Base-by-base conservation (phyloP, 768 basidiomycete species). In the Tricholoma matsutake region DNA sequence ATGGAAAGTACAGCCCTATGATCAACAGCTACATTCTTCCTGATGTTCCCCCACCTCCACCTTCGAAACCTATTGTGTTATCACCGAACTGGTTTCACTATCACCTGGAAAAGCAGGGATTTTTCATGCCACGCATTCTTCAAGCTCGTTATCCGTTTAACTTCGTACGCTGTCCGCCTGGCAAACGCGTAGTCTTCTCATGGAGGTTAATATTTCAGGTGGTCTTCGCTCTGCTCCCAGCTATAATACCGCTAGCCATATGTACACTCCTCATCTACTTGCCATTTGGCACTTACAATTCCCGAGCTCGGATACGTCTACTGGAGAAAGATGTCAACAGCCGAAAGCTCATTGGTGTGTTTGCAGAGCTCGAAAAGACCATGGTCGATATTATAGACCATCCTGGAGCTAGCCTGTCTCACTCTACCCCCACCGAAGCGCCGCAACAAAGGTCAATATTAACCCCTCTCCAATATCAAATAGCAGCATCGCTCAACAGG, bases 71-170 rank as follows among this genome's bases (percentile, higher is more conserved):
- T 0, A 63, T 63, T 2, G 45, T 79, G 0, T 67, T 85, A 6
- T 79, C 82, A 3, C 67, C 59, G 9, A 70, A 69, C 18, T 86
- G 85, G 82, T 76, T 84, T 64, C 74, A 73, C 47, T 73, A 65
- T 20, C 61, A 80, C 11, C 22, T 25, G 1, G 73, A 80, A 11
- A 73, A 77, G 4, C 65, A 66, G 5, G 71, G 69, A 6, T 81
- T 82, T 5, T 65, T 84, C 2, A 65, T 93, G 2, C 87, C 89
- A 0, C 87, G 91, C 1, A 69, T 72, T 41, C 75, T 89, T 0
- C 84, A 86, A 61, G 75, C 82, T 37, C 70, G 73, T 1, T 91
- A 91, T 62, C 92, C 92, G 2, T 72, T 85, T 57, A 94, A 93
- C 67, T 56, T 93, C 16, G 88, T 94, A 65, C 59, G 87, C 74